phyloP scores from a whole-genome alignment of 1,284 basidiomycete genomes.

The Ustilago esculenta region DNA sequence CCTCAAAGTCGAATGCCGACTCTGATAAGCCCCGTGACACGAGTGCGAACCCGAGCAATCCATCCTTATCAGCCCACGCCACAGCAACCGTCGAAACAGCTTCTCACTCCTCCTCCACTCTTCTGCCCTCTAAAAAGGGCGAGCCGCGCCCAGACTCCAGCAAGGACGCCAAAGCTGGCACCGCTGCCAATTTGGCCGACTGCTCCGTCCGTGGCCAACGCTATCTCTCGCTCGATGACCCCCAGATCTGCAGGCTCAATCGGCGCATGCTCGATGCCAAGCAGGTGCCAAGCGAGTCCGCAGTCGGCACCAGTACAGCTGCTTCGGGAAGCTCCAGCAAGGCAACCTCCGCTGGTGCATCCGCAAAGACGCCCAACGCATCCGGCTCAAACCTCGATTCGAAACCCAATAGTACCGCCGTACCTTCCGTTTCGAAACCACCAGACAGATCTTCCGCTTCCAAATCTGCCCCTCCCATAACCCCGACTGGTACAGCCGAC shows the following conservation, averaged over 20 bases:
- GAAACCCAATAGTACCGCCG: constrained; percentile 2
- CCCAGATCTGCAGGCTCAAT: constrained; percentile 42
- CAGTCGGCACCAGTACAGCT: background rate
- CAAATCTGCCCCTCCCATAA: background rate
- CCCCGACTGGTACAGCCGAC: constrained; percentile 5
- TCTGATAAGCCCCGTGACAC: constrained; percentile 11
- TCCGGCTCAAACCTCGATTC: background rate
- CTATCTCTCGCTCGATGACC: constrained; percentile 43
- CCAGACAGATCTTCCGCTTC: background rate
- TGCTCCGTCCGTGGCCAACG: constrained; percentile 46
- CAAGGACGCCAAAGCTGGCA: constrained; percentile 1
- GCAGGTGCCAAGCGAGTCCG: constrained; percentile 21
- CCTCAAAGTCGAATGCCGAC: constrained; percentile 7
- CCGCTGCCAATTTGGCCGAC: constrained; percentile 6
- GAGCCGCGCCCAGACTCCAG: constrained; percentile 8
- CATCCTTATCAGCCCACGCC: background rate
- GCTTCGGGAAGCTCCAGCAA: constrained; percentile 5
- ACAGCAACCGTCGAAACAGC: background rate
- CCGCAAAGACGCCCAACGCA: constrained; percentile 1
- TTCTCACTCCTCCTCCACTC: background rate
- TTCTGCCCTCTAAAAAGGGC: too few relatives aligned
- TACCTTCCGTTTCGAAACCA: constrained; percentile 2
- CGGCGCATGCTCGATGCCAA: constrained; percentile 39
- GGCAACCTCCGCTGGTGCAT: background rate
- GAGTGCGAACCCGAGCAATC: background rate